Evolutionary conservation across 805 yeast species (phyloP).

Genomic region (Wickerhamomyces chambardii): DNA sequence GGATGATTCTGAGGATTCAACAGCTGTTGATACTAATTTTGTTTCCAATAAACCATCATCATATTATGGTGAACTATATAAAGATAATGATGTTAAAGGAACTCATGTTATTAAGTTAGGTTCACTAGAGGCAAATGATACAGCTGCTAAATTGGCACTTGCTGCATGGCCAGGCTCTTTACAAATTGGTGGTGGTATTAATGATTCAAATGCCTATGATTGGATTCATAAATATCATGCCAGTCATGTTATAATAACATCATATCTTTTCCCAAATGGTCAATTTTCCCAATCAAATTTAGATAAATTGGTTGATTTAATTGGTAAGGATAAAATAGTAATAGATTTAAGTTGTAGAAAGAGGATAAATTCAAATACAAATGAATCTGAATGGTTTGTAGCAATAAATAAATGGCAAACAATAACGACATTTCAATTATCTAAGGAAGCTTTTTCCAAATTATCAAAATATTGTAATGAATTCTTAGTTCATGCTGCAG

Average conservation of each 20-base stretch:
- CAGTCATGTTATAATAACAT: slow-evolving; percentile 82
- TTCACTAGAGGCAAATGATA: slow-evolving; percentile 61
- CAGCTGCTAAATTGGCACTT: slow-evolving; percentile 74
- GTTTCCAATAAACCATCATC: slow-evolving; percentile 68
- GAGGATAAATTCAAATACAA: slow-evolving; percentile 15
- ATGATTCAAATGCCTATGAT: slow-evolving; percentile 52
- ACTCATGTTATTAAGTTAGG: slow-evolving; percentile 95
- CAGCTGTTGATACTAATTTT: slow-evolving; percentile 57
- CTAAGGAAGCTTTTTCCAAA: slow-evolving; percentile 37
- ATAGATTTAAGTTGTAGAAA: slow-evolving; percentile 84
- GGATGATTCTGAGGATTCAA: slow-evolving; percentile 37
- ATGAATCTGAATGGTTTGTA: slow-evolving; percentile 61
- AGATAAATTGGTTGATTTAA: slow-evolving; percentile 32
- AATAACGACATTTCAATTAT: slow-evolving; percentile 56
- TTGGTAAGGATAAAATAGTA: slow-evolving; percentile 66
- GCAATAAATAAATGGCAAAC: slow-evolving; percentile 98
- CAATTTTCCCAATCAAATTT: slow-evolving; percentile 44
- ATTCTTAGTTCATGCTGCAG: slow-evolving; percentile 94
- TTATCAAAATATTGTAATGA: slow-evolving; percentile 71
- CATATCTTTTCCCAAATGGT: slow-evolving; percentile 76
- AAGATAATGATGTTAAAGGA: slow-evolving; percentile 47
- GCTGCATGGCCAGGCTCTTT: slow-evolving; percentile 60
- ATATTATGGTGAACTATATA: slow-evolving; percentile 68
- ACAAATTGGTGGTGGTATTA: slow-evolving; percentile 95
- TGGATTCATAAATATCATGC: slow-evolving; percentile 76